Base-by-base conservation (phyloP, 306 rosid species). In the Purshia tridentata region DNA sequence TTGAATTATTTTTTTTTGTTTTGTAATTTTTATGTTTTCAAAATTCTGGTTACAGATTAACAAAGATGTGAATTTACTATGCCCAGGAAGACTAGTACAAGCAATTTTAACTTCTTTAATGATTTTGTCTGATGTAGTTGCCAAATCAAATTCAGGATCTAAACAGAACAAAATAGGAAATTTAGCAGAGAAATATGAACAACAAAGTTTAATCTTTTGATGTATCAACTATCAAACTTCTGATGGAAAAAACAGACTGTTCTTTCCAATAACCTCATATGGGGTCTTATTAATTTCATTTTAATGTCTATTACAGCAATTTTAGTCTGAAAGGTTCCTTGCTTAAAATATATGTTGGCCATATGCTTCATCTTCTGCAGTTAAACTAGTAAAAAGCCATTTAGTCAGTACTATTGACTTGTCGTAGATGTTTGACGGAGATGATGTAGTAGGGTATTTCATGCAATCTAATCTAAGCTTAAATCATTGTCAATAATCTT, bases 61-160 rank as follows among this genome's bases (percentile, higher is more conserved):
- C 48, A 16, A 6, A 3, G 40, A 11, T 68, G 60, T 37, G 60
- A 68, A n/a, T 29, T 29, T 7, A 48, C 8, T 14, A 8, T 14
- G 57, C 39, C 65, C 16, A 16, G 35, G 44, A 58, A 71, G 18
- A 14, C 13, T 13, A 48, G 4, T 46, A 37, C 14, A 29, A 11
- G 70, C 37, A 61, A 60, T 16, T 61, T 63, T 42, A 12, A 11
- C 18, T 67, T 55, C 23, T 9, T 4, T 67, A 10, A 44, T 37
- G 9, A 16, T 23, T 51, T 69, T 8, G 49, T 51, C 50, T 79
- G 37, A 39, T 9, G 12, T 8, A 29, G n/a, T 53, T 58, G 7
- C 75, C 78, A 3, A 18, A 19, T 40, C 15, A 53, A 57, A 75
- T 12, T 49, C 61, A 42, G 44, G 74, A 74, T 81, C 83, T 74